These are phyloP conservation scores for Globisporangium cederbergense DNA, from an alignment of 352 stramenopile species.

Conservation along the genomic window DNA sequence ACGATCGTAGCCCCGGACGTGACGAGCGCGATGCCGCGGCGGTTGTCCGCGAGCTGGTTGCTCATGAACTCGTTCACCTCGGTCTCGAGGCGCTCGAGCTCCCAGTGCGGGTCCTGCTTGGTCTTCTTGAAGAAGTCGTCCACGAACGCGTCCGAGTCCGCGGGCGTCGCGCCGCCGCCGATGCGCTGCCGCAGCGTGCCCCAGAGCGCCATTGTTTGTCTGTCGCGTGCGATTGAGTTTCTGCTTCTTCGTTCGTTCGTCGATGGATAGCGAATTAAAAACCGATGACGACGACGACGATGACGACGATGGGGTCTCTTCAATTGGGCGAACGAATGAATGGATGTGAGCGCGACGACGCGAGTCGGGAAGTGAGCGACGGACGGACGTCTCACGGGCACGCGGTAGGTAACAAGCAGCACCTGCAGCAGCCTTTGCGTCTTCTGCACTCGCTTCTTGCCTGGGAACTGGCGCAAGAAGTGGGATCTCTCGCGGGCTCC, in stretches of 20 bases:
- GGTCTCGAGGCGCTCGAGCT: slow-evolving; percentile 32
- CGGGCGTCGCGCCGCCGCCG: slow-evolving; percentile 46
- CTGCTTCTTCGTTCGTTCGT: background rate
- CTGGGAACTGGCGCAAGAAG: slow-evolving; percentile 6
- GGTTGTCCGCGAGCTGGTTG: slow-evolving; percentile 42
- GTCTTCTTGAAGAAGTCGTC: slow-evolving; percentile 83
- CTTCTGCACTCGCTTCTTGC: background rate
- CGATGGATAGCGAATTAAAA: too few relatives aligned
- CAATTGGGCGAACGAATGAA: background rate
- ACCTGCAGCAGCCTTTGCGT: too few relatives aligned
- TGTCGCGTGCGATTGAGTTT: background rate
- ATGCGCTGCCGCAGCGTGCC: slow-evolving; percentile 77
- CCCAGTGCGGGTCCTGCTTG: slow-evolving; percentile 53
- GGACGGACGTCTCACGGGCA: slow-evolving; percentile 3
- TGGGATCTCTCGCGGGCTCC: background rate
- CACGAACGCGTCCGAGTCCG: slow-evolving; percentile 72
- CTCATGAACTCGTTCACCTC: slow-evolving; percentile 57
- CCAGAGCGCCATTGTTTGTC: slow-evolving; percentile 67
- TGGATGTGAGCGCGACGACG: slow-evolving; percentile 4
- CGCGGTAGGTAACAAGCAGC: too few relatives aligned
- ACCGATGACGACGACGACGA: background rate
- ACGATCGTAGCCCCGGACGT: slow-evolving; percentile 79
- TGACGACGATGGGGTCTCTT: slow-evolving; percentile 1
- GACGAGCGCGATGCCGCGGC: slow-evolving; percentile 73
- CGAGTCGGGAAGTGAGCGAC: slow-evolving; percentile 11